These are phyloP conservation scores for Pseudonectria buxi DNA, from an alignment of 2,329 filamentous ascomycete genomes.

Conservation along the genomic window DNA sequence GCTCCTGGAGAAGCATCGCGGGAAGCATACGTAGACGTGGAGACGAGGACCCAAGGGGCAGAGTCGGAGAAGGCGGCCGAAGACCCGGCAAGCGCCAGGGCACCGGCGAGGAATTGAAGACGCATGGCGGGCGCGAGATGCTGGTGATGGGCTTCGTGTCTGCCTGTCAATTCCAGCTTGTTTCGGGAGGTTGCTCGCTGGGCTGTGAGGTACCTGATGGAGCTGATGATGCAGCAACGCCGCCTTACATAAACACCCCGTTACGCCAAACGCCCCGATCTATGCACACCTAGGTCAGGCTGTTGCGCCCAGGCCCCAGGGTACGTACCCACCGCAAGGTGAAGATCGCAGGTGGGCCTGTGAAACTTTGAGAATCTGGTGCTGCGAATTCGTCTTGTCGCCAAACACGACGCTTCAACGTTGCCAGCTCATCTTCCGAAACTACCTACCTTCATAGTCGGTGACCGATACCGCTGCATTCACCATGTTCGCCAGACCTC, in stretches of 20 bases:
- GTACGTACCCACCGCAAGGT: not conserved
- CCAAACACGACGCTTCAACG: not conserved
- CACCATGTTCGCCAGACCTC: slow-evolving; percentile 48
- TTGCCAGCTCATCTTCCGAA: not conserved
- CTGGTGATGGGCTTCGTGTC: slow-evolving; percentile 16
- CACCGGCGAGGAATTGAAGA: slow-evolving; percentile 42
- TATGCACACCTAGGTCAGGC: slow-evolving; percentile 22
- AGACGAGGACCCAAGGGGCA: slow-evolving; percentile 84
- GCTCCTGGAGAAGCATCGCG: slow-evolving; percentile 11
- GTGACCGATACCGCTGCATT: not conserved
- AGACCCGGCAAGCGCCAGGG: slow-evolving; percentile 49
- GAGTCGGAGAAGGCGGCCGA: slow-evolving; percentile 75
- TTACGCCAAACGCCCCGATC: slow-evolving; percentile 16
- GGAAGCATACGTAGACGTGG: slow-evolving; percentile 65
- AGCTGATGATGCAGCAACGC: slow-evolving; percentile 21
- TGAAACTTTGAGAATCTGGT: not conserved
- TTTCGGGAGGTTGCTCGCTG: slow-evolving; percentile 1
- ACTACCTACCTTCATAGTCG: slow-evolving; percentile 3
- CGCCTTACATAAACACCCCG: slow-evolving; percentile 21
- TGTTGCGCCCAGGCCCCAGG: not conserved
- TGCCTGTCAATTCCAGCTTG: slow-evolving; percentile 21
- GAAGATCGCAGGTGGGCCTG: not conserved
- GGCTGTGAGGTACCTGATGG: slow-evolving; percentile 4
- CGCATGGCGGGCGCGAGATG: slow-evolving; percentile 41
- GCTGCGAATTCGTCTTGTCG: not conserved